Percentiles rank a stretch among this genome's conserved stretches.
Conservation (phyloP, 208 protist species). For the Trypanosoma theileri region DNA sequence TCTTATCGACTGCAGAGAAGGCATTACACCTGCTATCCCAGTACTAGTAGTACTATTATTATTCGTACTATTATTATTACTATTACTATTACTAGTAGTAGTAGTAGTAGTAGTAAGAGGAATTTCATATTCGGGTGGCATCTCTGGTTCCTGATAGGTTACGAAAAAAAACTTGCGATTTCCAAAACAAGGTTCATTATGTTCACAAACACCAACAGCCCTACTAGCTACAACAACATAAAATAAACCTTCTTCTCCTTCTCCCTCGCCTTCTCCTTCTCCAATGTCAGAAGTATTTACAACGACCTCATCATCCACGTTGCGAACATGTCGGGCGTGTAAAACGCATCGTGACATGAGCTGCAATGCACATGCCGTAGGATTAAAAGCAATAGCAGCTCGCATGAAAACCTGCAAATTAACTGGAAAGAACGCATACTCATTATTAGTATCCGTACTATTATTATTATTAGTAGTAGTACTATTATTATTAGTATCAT, state of each 20-base stretch:
- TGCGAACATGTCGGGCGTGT: slow-evolving; percentile 38
- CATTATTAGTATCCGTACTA: neutral
- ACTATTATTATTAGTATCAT: no score
- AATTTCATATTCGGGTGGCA: neutral
- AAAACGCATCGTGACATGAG: slow-evolving; percentile 66
- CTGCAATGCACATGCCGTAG: slow-evolving; percentile 60
- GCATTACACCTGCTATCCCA: neutral
- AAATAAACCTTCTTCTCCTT: slow-evolving; percentile 29
- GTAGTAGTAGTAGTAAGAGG: neutral
- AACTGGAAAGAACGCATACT: neutral
- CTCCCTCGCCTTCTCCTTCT: neutral
- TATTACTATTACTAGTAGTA: neutral
- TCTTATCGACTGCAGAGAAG: no score
- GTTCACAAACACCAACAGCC: slow-evolving; percentile 51
- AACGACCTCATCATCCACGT: slow-evolving; percentile 33
- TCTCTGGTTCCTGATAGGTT: neutral
- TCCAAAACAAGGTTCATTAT: slow-evolving; percentile 67
- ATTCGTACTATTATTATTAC: neutral
- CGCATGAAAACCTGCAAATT: slow-evolving; percentile 49
- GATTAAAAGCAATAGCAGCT: slow-evolving; percentile 46
- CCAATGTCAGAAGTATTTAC: neutral
- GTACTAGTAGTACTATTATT: neutral
- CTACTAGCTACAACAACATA: slow-evolving; percentile 65
- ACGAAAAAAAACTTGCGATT: slow-evolving; percentile 83
- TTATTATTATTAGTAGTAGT: neutral